A percentile compares a stretch with the other conserved stretches of the same genome.
Conservation (phyloP, 768 basidiomycete genomes). For the Xerocomellus chrysenteron region DNA sequence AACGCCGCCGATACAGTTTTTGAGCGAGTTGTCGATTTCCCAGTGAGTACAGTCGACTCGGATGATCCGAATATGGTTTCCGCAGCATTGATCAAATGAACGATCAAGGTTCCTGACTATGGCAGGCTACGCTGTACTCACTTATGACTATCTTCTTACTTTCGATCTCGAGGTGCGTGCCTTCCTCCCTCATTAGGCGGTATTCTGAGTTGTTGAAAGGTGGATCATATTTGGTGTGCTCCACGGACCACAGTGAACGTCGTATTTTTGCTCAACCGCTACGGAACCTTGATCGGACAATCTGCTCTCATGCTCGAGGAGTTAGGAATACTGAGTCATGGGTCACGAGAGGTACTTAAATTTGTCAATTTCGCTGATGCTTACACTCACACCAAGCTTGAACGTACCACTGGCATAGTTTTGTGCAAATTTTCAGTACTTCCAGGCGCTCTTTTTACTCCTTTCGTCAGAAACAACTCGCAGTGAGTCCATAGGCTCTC, state of each 20-base stretch:
- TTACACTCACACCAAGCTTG: not conserved
- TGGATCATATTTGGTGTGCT: conserved; percentile 11
- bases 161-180: conserved; percentile 14
- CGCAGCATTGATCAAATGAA: not conserved
- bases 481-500: conserved; percentile 1
- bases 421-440: conserved; percentile 5
- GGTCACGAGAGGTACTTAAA: conserved; percentile 7
- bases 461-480: conserved; percentile 13
- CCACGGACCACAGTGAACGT: conserved; percentile 12
- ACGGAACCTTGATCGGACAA: conserved; percentile 13
- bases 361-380: not conserved
- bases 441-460: not conserved
- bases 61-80: not conserved
- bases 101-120: not conserved
- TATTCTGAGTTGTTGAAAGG: not conserved
- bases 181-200: too few relatives aligned
- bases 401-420: conserved; percentile 2
- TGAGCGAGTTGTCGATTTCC: not conserved
- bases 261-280: conserved; percentile 21
- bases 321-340: conserved; percentile 9
- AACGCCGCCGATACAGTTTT: not conserved
- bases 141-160: conserved; percentile 19
- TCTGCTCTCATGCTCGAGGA: conserved; percentile 11
- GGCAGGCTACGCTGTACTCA: conserved; percentile 9
- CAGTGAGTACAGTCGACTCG: conserved; percentile 1